A percentile compares a stretch with the other conserved stretches of the same genome.
Conservation (phyloP, 257 asterid genomes). For the Solanum chiquidenum region DNA sequence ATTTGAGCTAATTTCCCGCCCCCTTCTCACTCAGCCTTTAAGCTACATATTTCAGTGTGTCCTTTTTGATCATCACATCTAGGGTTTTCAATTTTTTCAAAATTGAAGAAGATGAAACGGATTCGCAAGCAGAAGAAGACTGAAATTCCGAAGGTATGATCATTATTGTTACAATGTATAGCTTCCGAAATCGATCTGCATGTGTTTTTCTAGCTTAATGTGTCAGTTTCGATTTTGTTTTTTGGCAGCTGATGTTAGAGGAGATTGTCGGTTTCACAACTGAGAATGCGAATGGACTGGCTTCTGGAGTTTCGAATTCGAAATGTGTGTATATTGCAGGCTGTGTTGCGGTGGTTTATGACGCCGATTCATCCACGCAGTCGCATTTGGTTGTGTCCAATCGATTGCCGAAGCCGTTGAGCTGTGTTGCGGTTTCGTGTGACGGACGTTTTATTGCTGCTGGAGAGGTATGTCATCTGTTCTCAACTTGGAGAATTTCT, state of each 20-base stretch:
- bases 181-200: neutral
- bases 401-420: slow-evolving; percentile 46
- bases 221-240: neutral
- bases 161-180: neutral
- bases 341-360: slow-evolving; percentile 60
- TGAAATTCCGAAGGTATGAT: neutral
- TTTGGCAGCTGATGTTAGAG: slow-evolving; percentile 41
- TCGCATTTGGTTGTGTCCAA: slow-evolving; percentile 43
- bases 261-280: slow-evolving; percentile 59
- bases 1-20: slow-evolving; percentile 45
- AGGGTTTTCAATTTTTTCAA: slow-evolving; percentile 14
- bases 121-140: slow-evolving; percentile 27
- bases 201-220: neutral
- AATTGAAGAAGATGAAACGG: slow-evolving; percentile 34
- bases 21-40: neutral
- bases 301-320: slow-evolving; percentile 46
- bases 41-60: neutral
- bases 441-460: slow-evolving; percentile 47
- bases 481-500: neutral
- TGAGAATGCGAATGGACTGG: slow-evolving; percentile 45
- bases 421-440: slow-evolving; percentile 47
- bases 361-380: slow-evolving; percentile 37
- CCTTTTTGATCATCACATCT: neutral
- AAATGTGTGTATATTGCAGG: slow-evolving; percentile 55
- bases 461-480: slow-evolving; percentile 40